A percentile compares a stretch with the other conserved stretches of the same genome.
phyloP scores from a whole-genome alignment of 2,329 filamentous ascomycete species.

The Botrytis medusae region DNA sequence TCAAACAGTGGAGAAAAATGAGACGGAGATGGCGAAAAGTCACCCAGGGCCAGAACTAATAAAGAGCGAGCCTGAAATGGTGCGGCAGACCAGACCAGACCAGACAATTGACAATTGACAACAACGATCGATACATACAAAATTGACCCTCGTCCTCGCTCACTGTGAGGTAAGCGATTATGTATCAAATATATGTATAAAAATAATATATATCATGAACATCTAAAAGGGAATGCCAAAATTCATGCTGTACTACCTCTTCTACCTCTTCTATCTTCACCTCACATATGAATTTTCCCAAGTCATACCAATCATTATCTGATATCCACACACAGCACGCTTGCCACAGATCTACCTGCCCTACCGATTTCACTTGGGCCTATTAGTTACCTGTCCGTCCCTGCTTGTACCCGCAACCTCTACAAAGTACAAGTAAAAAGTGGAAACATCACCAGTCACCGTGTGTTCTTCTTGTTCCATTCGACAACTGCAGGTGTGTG shows the following conservation, averaged over 20 bases:
- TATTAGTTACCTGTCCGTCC: conserved; percentile 13
- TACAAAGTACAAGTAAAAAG: not conserved
- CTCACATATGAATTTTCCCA: not conserved
- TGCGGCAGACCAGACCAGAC: not conserved
- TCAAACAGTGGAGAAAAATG: conserved; percentile 5
- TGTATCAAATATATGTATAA: too few relatives aligned
- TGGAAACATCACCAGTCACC: conserved; percentile 13
- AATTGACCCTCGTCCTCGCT: not conserved
- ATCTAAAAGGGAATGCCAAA: not conserved
- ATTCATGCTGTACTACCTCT: not conserved
- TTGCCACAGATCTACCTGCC: conserved; percentile 15
- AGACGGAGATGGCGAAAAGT: not conserved
- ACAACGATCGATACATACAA: not conserved
- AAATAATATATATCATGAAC: not conserved
- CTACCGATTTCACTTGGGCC: conserved; percentile 16
- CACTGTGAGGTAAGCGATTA: not conserved
- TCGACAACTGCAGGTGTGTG: conserved; percentile 10
- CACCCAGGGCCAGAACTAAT: not conserved
- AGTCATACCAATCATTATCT: conserved; percentile 8
- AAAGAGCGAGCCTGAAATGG: not conserved
- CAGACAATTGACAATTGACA: not conserved
- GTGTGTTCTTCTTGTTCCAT: conserved; percentile 1
- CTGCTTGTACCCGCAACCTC: conserved; percentile 10
- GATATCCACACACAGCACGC: not conserved
- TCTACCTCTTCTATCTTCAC: not conserved